Evolutionary conservation across 2,329 filamentous ascomycete species (phyloP), one percentile per base, ranked within the genome.

Genomic region (Alternaria viburni): DNA sequence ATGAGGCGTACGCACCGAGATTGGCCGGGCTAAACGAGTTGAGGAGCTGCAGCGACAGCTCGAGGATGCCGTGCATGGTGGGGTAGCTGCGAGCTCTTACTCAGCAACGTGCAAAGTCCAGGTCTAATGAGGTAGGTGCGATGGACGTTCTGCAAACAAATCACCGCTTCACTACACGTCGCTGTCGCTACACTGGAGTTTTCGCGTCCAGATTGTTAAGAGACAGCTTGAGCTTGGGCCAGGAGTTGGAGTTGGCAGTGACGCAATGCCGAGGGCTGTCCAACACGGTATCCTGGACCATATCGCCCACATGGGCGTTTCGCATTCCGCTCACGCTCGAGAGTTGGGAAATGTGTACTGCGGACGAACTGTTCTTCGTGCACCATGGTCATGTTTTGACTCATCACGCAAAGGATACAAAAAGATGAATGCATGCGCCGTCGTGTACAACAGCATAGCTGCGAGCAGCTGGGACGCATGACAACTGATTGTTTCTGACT

Each of bases 41-140:
- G 57, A 74, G 66, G 13, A 73, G 67, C 66, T 73, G 70, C 56
- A 74, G 50, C 12, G 72, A 72, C 41, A 73, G 65, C 65, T 72
- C 70, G 30, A 73, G 51, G 8, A 74, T 60, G 32, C 72, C 72
- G 57, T 65, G 70, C 72, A 74, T 74, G 59, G 44, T 67, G 61
- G 57, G 49, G 59, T 60, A 62, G 62, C 54, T 51, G 45, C 44
- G 47, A 57, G 52, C 59, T 61, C 50, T 50, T 54, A 52, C 57
- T 52, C 32, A 32, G 54, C 26, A n/a, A 57, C 44, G 23, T 41
- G 19, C 15, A 17, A 23, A 50, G 19, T 45, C 23, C 12, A 26
- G 21, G 26, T 41, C 7, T 17, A 50, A 50, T 32, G 19, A 23
- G 51, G 7, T 21, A 23, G 4, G 25, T 9, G 30, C 25, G 17